phyloP scores from a whole-genome alignment of 1,284 basidiomycete species.

The Porodaedalea pini region DNA sequence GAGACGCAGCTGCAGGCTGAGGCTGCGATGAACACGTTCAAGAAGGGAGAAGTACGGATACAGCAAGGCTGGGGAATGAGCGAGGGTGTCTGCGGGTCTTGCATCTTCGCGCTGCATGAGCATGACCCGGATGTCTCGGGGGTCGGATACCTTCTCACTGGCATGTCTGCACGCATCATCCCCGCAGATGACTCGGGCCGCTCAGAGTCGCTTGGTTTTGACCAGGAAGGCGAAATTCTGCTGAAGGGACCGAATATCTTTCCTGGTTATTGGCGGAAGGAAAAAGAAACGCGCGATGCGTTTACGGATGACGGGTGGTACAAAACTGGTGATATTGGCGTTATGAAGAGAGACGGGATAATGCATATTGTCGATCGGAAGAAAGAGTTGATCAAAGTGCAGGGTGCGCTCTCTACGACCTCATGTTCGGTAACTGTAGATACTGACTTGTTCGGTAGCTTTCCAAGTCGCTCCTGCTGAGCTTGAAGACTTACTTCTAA shows the following conservation, averaged over 20 bases:
- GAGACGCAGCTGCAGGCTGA: conserved; percentile 36
- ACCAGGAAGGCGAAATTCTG: conserved; percentile 65
- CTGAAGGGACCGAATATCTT: conserved; percentile 47
- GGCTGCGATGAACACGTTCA: conserved; percentile 27
- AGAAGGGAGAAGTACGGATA: conserved; percentile 1
- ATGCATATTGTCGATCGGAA: conserved; percentile 65
- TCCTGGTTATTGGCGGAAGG: conserved; percentile 68
- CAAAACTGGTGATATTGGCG: conserved; percentile 66
- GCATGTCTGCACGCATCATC: conserved; percentile 57
- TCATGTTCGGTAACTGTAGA: neutral
- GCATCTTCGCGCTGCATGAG: neutral
- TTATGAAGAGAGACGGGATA: conserved; percentile 55
- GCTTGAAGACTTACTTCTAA: conserved; percentile 69
- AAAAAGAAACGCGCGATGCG: conserved; percentile 57
- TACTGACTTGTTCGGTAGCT: conserved; percentile 6
- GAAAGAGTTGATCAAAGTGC: conserved; percentile 41
- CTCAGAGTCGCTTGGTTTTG: conserved; percentile 28
- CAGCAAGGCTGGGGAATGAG: conserved; percentile 19
- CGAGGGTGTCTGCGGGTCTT: conserved; percentile 1
- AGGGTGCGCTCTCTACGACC: conserved; percentile 12
- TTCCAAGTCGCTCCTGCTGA: conserved; percentile 76
- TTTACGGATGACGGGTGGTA: conserved; percentile 66
- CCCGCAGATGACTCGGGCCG: conserved; percentile 58
- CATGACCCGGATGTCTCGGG: conserved; percentile 6
- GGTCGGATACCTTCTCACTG: conserved; percentile 50